Evolutionary conservation across 306 rosid species (phyloP).

Genomic region (Quercus suber): DNA sequence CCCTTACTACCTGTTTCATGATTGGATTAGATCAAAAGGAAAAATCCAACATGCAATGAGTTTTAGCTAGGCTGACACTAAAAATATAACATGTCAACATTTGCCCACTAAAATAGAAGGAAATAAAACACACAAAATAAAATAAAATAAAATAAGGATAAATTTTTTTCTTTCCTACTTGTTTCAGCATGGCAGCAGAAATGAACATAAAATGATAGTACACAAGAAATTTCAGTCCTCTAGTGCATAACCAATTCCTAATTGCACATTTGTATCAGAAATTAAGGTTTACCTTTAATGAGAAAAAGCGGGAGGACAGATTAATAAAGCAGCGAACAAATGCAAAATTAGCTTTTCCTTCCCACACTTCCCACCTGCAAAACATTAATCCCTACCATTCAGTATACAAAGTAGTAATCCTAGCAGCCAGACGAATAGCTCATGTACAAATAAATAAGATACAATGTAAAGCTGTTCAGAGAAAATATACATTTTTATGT

Average conservation of each 20-base stretch:
- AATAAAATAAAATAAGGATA: not conserved
- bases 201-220: not conserved
- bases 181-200: not conserved
- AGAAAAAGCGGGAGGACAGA: constrained; percentile 47
- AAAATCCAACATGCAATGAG: constrained; percentile 9
- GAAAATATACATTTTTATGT: not conserved
- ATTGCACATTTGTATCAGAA: constrained; percentile 9
- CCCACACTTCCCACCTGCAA: constrained; percentile 81
- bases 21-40: constrained; percentile 20
- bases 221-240: not conserved
- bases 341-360: constrained; percentile 35
- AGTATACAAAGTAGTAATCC: constrained; percentile 1
- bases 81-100: constrained; percentile 20
- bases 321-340: constrained; percentile 43
- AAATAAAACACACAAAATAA: not conserved
- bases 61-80: not conserved
- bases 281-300: constrained; percentile 61
- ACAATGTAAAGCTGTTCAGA: constrained; percentile 24
- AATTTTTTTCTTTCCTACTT: constrained; percentile 13
- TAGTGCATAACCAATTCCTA: not conserved
- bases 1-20: constrained; percentile 60
- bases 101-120: constrained; percentile 11
- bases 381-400: constrained; percentile 26
- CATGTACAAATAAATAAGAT: constrained; percentile 12
- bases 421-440: constrained; percentile 4